phyloP scores from a whole-genome alignment of 1,284 basidiomycete species.

The Irpex sp. region DNA sequence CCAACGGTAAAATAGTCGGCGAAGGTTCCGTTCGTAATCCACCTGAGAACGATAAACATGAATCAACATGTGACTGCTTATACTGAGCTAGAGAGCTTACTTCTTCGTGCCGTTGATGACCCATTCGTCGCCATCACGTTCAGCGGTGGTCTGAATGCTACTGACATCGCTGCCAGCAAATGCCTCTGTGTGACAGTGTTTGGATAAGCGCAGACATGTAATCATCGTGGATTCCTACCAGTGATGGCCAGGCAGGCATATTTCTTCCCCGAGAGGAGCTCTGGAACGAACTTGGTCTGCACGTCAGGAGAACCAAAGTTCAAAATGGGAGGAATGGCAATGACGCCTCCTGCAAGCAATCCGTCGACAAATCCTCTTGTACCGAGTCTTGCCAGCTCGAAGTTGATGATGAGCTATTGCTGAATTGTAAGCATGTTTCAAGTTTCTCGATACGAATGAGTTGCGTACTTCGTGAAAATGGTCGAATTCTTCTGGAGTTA shows the following conservation, averaged over 20 bases:
- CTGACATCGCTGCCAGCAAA: conserved; percentile 94
- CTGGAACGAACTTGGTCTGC: conserved; percentile 62
- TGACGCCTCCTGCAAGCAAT: conserved; percentile 77
- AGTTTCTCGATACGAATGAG: background rate
- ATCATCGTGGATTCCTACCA: conserved; percentile 1
- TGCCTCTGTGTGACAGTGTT: conserved; percentile 41
- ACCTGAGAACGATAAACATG: conserved; percentile 40
- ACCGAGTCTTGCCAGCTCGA: conserved; percentile 81
- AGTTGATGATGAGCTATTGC: conserved; percentile 72
- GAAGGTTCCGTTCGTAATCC: conserved; percentile 92
- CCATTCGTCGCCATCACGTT: conserved; percentile 81
- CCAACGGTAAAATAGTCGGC: conserved; percentile 80
- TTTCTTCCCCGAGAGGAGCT: conserved; percentile 79
- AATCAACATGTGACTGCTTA: background rate
- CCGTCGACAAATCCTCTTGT: conserved; percentile 87
- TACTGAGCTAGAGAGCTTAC: conserved; percentile 27
- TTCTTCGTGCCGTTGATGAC: conserved; percentile 89
- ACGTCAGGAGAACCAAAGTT: conserved; percentile 84
- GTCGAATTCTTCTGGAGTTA: conserved; percentile 89
- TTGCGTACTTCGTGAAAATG: conserved; percentile 68
- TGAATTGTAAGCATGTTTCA: conserved; percentile 1
- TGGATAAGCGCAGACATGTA: background rate
- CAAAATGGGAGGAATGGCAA: conserved; percentile 80
- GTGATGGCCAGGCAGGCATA: conserved; percentile 72
- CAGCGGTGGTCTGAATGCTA: conserved; percentile 82